phyloP scores from a whole-genome alignment of 768 basidiomycete genomes.

The Rhizopogon rudus region DNA sequence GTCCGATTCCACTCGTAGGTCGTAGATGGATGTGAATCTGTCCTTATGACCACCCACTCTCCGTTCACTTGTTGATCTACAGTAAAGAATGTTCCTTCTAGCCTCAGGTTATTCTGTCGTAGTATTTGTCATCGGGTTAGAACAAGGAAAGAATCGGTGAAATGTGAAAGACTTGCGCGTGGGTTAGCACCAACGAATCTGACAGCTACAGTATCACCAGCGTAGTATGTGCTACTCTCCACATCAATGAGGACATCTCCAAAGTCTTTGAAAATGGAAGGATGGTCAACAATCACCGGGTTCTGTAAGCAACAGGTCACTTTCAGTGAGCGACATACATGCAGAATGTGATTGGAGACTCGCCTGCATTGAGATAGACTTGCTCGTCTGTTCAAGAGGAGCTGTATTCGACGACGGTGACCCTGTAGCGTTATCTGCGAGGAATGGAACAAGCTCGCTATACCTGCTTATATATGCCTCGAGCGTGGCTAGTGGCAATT shows the following conservation, averaged over 20 bases:
- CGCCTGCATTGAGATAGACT: conserved; percentile 67
- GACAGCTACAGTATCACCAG: conserved; percentile 54
- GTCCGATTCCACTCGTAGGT: conserved; percentile 60
- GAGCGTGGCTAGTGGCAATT: conserved; percentile 48
- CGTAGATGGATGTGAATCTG: conserved; percentile 79
- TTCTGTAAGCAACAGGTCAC: conserved; percentile 31
- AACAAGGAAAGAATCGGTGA: not conserved
- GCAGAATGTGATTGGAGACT: conserved; percentile 2
- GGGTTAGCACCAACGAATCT: conserved; percentile 77
- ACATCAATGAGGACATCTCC: conserved; percentile 61
- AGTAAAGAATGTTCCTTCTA: conserved; percentile 68
- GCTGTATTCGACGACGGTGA: conserved; percentile 59
- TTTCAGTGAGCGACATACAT: not conserved
- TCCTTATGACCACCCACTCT: conserved; percentile 53
- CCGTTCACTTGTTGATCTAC: conserved; percentile 49
- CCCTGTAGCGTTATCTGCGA: conserved; percentile 43
- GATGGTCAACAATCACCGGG: conserved; percentile 56
- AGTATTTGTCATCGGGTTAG: not conserved
- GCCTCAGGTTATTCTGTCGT: conserved; percentile 65
- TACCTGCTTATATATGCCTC: conserved; percentile 81
- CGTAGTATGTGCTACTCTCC: conserved; percentile 40
- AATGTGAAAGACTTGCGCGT: conserved; percentile 40
- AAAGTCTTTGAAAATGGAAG: conserved; percentile 53
- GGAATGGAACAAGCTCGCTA: conserved; percentile 56
- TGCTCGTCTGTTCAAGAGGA: conserved; percentile 57